phyloP scores from a whole-genome alignment of 495 filamentous ascomycete species.

The Talaromyces ruber region DNA sequence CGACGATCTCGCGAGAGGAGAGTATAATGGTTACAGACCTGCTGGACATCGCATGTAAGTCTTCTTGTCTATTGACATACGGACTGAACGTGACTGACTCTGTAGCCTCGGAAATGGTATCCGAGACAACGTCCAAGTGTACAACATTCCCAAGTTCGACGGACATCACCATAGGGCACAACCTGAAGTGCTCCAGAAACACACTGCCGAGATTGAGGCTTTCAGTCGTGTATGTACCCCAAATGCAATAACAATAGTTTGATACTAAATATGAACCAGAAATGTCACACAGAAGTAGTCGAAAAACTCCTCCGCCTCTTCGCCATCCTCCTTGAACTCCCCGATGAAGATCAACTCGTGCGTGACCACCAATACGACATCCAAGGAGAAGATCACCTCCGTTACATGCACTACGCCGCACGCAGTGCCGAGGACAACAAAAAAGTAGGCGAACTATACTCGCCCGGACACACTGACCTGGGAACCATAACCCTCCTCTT shows the following conservation, averaged over 20 bases:
- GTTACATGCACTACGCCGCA: conserved; percentile 47
- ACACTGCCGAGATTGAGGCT: conserved; percentile 26
- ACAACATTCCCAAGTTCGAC: conserved; percentile 42
- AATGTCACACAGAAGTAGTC: conserved; percentile 33
- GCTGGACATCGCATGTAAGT: conserved; percentile 35
- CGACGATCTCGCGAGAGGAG: conserved; percentile 37
- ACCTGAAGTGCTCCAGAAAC: conserved; percentile 22
- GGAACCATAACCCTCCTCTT: conserved; percentile 47
- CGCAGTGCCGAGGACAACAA: conserved; percentile 37
- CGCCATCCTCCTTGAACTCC: conserved; percentile 42
- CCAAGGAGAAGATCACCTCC: conserved; percentile 37
- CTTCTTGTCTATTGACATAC: background rate
- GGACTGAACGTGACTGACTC: background rate
- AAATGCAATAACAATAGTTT: background rate
- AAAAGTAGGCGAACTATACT: conserved; percentile 29
- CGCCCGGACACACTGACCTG: conserved; percentile 44
- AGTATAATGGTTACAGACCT: conserved; percentile 36
- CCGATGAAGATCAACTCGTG: conserved; percentile 38
- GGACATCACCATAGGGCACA: conserved; percentile 32
- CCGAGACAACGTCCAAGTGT: conserved; percentile 37
- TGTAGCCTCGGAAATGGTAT: conserved; percentile 13
- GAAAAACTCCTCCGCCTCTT: conserved; percentile 37
- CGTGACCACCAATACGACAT: conserved; percentile 40
- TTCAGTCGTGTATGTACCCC: conserved; percentile 29
- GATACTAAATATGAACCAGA: conserved; percentile 11